These are phyloP conservation scores for Lizonia empirigonia DNA, from an alignment of 2,329 filamentous ascomycete species.

Conservation along the genomic window DNA sequence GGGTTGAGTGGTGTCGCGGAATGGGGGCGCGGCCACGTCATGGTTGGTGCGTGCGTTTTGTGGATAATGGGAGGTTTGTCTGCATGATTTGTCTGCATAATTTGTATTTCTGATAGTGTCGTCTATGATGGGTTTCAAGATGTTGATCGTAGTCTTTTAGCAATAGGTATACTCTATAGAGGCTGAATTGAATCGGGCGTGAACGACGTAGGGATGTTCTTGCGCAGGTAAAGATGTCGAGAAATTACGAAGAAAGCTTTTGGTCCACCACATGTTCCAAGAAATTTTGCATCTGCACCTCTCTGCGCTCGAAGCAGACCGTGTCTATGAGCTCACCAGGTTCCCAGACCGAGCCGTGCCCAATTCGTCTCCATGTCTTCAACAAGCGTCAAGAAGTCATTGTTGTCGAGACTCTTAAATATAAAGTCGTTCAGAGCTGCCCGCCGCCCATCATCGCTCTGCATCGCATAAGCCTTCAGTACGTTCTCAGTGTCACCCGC, in stretches of 20 bases:
- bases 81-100: too few species aligned
- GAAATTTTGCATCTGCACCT: not conserved
- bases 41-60: not conserved
- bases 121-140: not conserved
- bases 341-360: conserved; percentile 40
- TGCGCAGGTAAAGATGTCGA: not conserved
- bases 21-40: not conserved
- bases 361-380: conserved; percentile 58
- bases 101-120: not conserved
- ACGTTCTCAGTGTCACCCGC: conserved; percentile 9
- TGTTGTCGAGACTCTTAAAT: conserved; percentile 55
- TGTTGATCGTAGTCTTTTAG: not conserved
- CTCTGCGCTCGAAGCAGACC: not conserved
- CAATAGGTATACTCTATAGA: not conserved
- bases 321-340: not conserved
- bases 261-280: conserved; percentile 7
- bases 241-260: not conserved
- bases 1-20: not conserved
- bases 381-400: conserved; percentile 57
- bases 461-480: conserved; percentile 45
- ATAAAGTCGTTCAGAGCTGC: conserved; percentile 57
- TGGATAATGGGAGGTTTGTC: not conserved
- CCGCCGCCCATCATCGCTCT: conserved; percentile 50
- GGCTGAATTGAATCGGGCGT: not conserved
- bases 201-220: not conserved